These are phyloP conservation scores for Trichomonascaceae sp. DNA, from an alignment of 1,139 yeast species.

Conservation along the genomic window DNA sequence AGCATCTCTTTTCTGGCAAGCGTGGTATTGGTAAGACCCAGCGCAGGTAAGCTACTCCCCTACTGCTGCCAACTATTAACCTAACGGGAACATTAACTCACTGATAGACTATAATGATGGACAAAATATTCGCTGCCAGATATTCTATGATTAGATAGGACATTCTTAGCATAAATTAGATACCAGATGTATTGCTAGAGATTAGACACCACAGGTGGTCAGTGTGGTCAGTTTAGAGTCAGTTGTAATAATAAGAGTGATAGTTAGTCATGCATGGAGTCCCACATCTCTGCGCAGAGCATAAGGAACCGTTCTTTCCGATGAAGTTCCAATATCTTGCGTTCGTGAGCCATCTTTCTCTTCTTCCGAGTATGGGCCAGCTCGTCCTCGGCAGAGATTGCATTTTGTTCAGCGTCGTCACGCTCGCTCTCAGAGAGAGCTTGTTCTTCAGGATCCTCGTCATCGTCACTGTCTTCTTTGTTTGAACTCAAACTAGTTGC, in stretches of 20 bases:
- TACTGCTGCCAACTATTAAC: too few species aligned
- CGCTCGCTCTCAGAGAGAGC: conserved; percentile 18
- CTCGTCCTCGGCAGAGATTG: conserved; percentile 6
- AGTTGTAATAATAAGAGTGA: too few species aligned
- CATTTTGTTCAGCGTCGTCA: conserved; percentile 4
- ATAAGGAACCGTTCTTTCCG: conserved; percentile 17
- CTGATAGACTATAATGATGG: too few species aligned
- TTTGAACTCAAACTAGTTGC: conserved; percentile 5
- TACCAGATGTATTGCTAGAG: too few species aligned
- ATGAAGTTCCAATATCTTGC: conserved; percentile 1
- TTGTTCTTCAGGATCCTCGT: conserved; percentile 19
- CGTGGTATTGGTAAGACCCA: conserved; percentile 79
- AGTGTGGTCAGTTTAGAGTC: too few species aligned
- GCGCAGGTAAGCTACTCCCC: conserved; percentile 40
- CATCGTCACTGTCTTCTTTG: conserved; percentile 15
- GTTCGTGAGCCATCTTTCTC: conserved; percentile 1
- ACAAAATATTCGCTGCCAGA: too few species aligned
- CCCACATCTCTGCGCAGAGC: conserved; percentile 23
- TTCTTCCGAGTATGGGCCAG: conserved; percentile 4
- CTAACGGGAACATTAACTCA: too few species aligned
- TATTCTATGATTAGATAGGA: too few species aligned
- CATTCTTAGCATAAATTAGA: too few species aligned
- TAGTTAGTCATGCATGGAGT: conserved; percentile 14
- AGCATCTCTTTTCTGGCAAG: conserved; percentile 93
- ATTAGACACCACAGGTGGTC: too few species aligned